Evolutionary conservation across 148 eudicot genomes (phyloP).

Genomic region (Camellia japonica): DNA sequence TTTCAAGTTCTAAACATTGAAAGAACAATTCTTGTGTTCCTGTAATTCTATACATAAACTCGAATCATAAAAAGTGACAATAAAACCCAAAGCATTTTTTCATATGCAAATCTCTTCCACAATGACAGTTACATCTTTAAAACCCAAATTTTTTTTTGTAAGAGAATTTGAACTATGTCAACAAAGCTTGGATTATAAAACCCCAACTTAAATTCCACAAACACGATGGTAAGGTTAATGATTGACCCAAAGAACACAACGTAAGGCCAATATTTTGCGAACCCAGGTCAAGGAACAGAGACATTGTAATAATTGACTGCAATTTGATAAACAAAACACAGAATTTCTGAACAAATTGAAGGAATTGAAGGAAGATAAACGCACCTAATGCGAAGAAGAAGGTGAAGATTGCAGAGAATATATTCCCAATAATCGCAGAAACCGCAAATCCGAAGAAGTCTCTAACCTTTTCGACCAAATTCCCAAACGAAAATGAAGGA

Average conservation of each 20-base stretch:
- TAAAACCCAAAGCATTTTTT: background rate
- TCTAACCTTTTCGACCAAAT: conserved; percentile 55
- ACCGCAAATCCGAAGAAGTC: conserved; percentile 59
- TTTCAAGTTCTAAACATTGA: background rate
- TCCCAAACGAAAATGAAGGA: conserved; percentile 33
- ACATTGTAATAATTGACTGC: background rate
- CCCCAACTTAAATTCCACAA: background rate
- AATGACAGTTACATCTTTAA: background rate
- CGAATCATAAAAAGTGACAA: background rate
- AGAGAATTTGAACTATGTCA: background rate
- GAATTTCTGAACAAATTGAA: background rate
- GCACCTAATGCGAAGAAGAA: conserved; percentile 93
- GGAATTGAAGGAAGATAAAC: conserved; percentile 6
- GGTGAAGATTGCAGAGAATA: conserved; percentile 87
- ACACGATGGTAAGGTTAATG: background rate
- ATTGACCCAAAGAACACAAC: background rate
- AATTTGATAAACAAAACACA: background rate
- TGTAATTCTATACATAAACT: background rate
- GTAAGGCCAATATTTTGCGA: background rate
- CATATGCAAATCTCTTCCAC: background rate
- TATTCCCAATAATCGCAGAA: conserved; percentile 64
- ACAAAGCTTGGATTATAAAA: background rate
- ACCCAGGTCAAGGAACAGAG: conserved; percentile 8
- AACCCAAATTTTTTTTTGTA: too few relatives aligned
- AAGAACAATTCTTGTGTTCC: background rate